These are phyloP conservation scores for Cenchrus americanus DNA, from an alignment of 176 grass and related monocot species.

Conservation along the genomic window DNA sequence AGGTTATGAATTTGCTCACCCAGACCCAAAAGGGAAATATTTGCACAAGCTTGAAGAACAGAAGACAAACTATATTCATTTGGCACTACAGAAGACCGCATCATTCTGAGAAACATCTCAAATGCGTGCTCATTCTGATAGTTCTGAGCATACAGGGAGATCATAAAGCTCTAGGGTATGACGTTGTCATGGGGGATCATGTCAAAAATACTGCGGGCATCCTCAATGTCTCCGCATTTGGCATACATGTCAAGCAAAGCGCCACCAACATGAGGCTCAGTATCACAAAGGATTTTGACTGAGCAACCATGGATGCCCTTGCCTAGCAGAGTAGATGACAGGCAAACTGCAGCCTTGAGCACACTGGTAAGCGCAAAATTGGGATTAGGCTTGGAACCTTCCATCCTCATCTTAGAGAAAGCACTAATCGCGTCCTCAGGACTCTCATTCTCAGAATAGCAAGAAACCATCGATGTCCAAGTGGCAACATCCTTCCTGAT, in stretches of 20 bases:
- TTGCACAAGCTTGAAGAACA: constrained; percentile 60
- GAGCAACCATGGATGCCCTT: constrained; percentile 46
- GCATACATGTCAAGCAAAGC: constrained; percentile 56
- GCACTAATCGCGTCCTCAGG: constrained; percentile 18
- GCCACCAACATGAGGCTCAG: constrained; percentile 46
- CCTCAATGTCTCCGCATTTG: constrained; percentile 57
- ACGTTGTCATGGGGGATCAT: constrained; percentile 58
- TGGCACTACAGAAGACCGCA: constrained; percentile 52
- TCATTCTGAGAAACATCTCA: constrained; percentile 52
- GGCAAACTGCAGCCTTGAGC: constrained; percentile 43
- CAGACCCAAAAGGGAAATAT: constrained; percentile 43
- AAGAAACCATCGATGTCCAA: constrained; percentile 52
- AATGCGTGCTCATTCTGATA: constrained; percentile 65
- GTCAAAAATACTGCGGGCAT: constrained; percentile 63
- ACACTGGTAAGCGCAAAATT: constrained; percentile 47
- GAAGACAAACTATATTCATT: constrained; percentile 60
- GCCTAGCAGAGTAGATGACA: constrained; percentile 38
- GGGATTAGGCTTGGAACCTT: constrained; percentile 31
- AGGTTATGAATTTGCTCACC: constrained; percentile 51
- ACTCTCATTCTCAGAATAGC: constrained; percentile 45
- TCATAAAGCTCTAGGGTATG: constrained; percentile 58
- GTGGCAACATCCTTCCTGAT: constrained; percentile 39
- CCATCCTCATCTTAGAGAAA: constrained; percentile 48
- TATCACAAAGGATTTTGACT: constrained; percentile 41
- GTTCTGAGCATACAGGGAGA: constrained; percentile 57